Evolutionary conservation across 495 filamentous ascomycete genomes (phyloP).

Genomic region (Halenospora varia): DNA sequence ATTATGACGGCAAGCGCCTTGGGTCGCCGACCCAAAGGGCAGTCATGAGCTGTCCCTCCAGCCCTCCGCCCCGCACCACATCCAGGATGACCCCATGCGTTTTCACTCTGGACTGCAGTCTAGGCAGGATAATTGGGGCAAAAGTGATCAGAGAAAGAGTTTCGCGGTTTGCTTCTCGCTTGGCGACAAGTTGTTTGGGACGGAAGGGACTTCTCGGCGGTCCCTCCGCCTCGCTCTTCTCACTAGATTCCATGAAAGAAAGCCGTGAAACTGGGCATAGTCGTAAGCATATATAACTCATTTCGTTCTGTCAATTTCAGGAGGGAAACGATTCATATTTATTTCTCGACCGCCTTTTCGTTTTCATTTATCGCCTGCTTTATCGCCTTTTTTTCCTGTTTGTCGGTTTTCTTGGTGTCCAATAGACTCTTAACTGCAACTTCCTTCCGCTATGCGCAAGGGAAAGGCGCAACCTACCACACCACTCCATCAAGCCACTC

Average conservation of each 20-base stretch:
- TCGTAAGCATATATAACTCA: background rate
- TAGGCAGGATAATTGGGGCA: background rate
- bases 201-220: too few relatives aligned
- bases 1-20: slow-evolving; percentile 4
- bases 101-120: background rate
- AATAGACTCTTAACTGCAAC: too few relatives aligned
- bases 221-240: too few relatives aligned
- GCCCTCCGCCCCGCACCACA: background rate
- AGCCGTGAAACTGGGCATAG: background rate
- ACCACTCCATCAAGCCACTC: background rate
- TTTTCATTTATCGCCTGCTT: background rate
- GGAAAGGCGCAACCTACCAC: too few relatives aligned
- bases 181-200: slow-evolving; percentile 6
- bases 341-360: background rate
- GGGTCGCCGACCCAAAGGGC: background rate
- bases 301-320: background rate
- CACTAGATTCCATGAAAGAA: too few relatives aligned
- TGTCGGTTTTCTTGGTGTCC: background rate
- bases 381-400: background rate
- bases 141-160: background rate
- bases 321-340: background rate
- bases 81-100: slow-evolving; percentile 3
- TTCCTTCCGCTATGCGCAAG: too few relatives aligned
- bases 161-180: background rate
- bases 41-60: background rate